Percentiles rank a stretch among this genome's conserved stretches.
phyloP scores from a whole-genome alignment of 371 early-diverging fungal genomes.

The Mortierella sp. region DNA sequence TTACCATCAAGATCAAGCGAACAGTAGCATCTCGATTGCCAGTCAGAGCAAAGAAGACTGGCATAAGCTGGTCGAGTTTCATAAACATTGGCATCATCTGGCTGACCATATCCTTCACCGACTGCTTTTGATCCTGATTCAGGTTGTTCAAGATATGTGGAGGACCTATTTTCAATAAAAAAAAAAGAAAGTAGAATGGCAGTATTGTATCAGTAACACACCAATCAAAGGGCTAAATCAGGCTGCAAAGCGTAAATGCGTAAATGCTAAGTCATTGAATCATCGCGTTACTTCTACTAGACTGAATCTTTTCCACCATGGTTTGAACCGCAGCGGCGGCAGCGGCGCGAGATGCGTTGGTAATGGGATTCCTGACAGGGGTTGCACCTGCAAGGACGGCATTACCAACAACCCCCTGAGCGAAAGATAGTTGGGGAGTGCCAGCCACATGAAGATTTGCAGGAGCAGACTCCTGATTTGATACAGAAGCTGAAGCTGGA shows the following conservation, averaged over 20 bases:
- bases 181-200: constrained; percentile 2
- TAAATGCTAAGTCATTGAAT: background rate
- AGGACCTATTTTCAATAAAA: constrained; percentile 36
- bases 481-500: background rate
- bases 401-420: constrained; percentile 8
- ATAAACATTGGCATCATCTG: constrained; percentile 64
- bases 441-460: background rate
- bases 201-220: background rate
- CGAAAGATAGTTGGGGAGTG: background rate
- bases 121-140: constrained; percentile 61
- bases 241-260: background rate
- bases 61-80: constrained; percentile 61
- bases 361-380: constrained; percentile 9
- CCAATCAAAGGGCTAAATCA: too few species aligned
- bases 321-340: constrained; percentile 61
- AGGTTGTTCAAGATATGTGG: constrained; percentile 54
- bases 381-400: constrained; percentile 3
- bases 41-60: constrained; percentile 61
- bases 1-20: constrained; percentile 65
- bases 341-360: constrained; percentile 15
- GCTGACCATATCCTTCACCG: constrained; percentile 59
- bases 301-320: constrained; percentile 62
- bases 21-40: constrained; percentile 61
- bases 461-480: constrained; percentile 10
- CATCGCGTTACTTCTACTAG: constrained; percentile 55